Evolutionary conservation across 1,284 basidiomycete species (phyloP), one percentile per base, ranked within the genome.

Genomic region (Austroboletus rostrupii): DNA sequence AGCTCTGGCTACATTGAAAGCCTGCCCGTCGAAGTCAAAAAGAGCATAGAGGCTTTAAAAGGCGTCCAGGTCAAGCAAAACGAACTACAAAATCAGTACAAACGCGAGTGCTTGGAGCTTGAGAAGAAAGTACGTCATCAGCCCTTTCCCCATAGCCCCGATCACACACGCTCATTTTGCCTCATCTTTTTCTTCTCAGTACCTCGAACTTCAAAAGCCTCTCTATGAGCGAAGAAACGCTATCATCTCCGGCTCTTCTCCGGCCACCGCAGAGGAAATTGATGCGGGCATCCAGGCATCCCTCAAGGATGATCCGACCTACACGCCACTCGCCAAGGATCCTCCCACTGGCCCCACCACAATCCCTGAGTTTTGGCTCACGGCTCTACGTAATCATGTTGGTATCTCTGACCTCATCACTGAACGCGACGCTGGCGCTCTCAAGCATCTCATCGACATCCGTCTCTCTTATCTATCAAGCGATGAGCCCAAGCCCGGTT

Each of bases 311-410:
- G 79, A 88, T 58, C 78, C 81, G 7, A 78, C 81, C 0, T 85
- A 87, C 69, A 72, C 71, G 29, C 74, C 79, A 23, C 70, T 87
- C 13, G 71, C 81, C 50, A 75, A 75, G 55, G 79, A 79, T 49
- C 62, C 70, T 43, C 53, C 65, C 47, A 58, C 53, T 52, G 41
- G 69, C 60, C 66, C 65, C 61, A 64, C 56, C 2, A 57, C 73
- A 5, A 93, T 99, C 63, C 92, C 95, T 54, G 88, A 97, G 66
- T 98, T 98, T 79, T 99, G 96, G 96, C 85, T 97, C 61, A 98
- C 96, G 1, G 92, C 93, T 2, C 80, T 98, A 57, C 86, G 91
- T 62, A 98, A 97, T 72, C 92, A 97, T 70, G 72, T 88, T 53
- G 91, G 84, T 47, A 79, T 98, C 49, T 80, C 82, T 43, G 92